A percentile compares a stretch with the other conserved stretches of the same genome.
These are phyloP conservation scores for Saccharum officinarum DNA, from an alignment of 176 grass and related monocot species.

Conservation along the genomic window DNA sequence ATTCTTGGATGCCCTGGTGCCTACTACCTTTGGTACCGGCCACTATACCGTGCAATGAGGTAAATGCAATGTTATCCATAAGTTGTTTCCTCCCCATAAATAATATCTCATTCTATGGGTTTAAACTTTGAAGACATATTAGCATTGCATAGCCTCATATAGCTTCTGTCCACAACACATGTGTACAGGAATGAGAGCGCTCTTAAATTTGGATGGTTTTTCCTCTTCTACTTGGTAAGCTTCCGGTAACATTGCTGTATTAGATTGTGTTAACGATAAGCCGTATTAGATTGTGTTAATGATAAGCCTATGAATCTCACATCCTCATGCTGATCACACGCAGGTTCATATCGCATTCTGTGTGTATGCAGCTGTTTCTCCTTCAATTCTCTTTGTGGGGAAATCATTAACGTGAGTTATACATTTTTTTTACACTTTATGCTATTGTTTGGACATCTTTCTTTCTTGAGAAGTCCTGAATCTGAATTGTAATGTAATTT, in stretches of 20 bases:
- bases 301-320: background rate
- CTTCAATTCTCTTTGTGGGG: constrained; percentile 61
- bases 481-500: background rate
- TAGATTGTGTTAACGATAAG: background rate
- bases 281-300: background rate
- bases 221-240: constrained; percentile 67
- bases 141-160: background rate
- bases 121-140: background rate
- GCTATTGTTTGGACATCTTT: background rate
- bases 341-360: constrained; percentile 76
- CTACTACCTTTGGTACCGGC: constrained; percentile 65
- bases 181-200: constrained; percentile 70
- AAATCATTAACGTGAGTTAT: constrained; percentile 72
- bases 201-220: constrained; percentile 76
- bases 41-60: constrained; percentile 83
- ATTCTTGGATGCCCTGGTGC: constrained; percentile 71
- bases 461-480: background rate
- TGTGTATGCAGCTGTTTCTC: constrained; percentile 65
- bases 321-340: constrained; percentile 13
- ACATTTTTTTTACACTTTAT: background rate
- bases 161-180: background rate
- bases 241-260: background rate
- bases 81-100: background rate
- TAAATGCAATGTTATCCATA: background rate
- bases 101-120: background rate